These are phyloP conservation scores for Pythium guiyangense DNA, from an alignment of 352 stramenopile species.

Conservation along the genomic window DNA sequence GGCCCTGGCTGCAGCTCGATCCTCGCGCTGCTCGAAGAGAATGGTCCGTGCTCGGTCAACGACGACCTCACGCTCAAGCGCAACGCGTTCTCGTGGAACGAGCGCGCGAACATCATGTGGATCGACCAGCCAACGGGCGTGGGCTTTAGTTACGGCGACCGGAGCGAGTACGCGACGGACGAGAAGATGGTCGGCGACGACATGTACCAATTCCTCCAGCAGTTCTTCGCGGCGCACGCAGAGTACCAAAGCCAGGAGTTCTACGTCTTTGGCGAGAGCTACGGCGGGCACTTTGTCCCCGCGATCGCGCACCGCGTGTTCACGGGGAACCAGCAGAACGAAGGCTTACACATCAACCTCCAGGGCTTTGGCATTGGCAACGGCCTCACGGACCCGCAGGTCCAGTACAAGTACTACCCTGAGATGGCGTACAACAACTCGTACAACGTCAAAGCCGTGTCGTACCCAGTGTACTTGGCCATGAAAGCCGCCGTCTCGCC, in stretches of 20 bases:
- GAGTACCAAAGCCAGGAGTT: slow-evolving; percentile 41
- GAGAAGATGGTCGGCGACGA: slow-evolving; percentile 57
- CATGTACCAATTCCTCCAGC: slow-evolving; percentile 71
- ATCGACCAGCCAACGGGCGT: slow-evolving; percentile 63
- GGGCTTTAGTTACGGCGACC: slow-evolving; percentile 55
- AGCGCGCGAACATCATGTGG: slow-evolving; percentile 66
- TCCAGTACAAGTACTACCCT: slow-evolving; percentile 61
- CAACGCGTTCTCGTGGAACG: slow-evolving; percentile 66
- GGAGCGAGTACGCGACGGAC: slow-evolving; percentile 34
- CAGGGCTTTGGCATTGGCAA: slow-evolving; percentile 71
- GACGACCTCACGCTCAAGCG: slow-evolving; percentile 81
- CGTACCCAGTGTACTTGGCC: slow-evolving; percentile 27
- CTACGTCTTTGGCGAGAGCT: slow-evolving; percentile 67
- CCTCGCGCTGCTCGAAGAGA: slow-evolving; percentile 93
- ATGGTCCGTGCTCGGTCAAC: slow-evolving; percentile 94
- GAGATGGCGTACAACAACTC: slow-evolving; percentile 76
- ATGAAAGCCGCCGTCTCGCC: slow-evolving; percentile 54
- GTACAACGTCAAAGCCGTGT: slow-evolving; percentile 66
- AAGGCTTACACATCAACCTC: slow-evolving; percentile 33
- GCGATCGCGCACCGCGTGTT: slow-evolving; percentile 48
- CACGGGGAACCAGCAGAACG: slow-evolving; percentile 24
- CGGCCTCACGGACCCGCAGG: slow-evolving; percentile 54
- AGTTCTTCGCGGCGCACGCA: slow-evolving; percentile 52
- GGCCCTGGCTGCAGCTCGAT: slow-evolving; percentile 93
- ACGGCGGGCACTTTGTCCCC: slow-evolving; percentile 64